Evolutionary conservation across 2,329 filamentous ascomycete species (phyloP).

Genomic region (Phoma sp.): DNA sequence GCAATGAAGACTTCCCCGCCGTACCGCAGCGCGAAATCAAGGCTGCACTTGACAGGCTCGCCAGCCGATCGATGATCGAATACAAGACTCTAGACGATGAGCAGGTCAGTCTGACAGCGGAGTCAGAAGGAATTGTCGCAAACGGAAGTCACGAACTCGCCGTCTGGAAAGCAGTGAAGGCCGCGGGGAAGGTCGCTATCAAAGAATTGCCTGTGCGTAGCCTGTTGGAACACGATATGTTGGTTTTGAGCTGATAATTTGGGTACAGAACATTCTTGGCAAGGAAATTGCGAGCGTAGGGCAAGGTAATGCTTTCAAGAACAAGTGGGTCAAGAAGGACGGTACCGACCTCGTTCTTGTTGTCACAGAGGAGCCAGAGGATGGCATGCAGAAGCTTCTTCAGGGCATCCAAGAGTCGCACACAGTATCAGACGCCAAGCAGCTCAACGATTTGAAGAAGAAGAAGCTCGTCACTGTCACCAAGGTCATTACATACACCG

Average conservation of each 20-base stretch:
- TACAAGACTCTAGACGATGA: constrained; percentile 86
- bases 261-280: constrained; percentile 64
- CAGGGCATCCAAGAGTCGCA: constrained; percentile 74
- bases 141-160: constrained; percentile 60
- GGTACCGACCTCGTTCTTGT: constrained; percentile 61
- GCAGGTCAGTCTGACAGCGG: constrained; percentile 76
- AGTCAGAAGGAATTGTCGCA: constrained; percentile 76
- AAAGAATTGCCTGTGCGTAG: constrained; percentile 56
- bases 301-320: constrained; percentile 92
- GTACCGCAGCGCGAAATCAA: constrained; percentile 68
- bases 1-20: constrained; percentile 58
- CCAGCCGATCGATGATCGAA: constrained; percentile 82
- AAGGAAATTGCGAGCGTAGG: constrained; percentile 83
- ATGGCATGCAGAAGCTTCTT: constrained; percentile 79
- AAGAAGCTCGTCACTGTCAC: constrained; percentile 85
- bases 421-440: constrained; percentile 75
- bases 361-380: constrained; percentile 75
- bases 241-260: constrained; percentile 28
- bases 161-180: constrained; percentile 58
- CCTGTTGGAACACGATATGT: neutral
- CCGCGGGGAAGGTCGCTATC: constrained; percentile 53
- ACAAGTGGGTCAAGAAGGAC: constrained; percentile 71
- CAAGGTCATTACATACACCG: constrained; percentile 85
- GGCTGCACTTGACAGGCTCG: constrained; percentile 84
- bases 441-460: constrained; percentile 84